phyloP scores from a whole-genome alignment of 805 yeast genomes.

The Hanseniaspora occidentalis region DNA sequence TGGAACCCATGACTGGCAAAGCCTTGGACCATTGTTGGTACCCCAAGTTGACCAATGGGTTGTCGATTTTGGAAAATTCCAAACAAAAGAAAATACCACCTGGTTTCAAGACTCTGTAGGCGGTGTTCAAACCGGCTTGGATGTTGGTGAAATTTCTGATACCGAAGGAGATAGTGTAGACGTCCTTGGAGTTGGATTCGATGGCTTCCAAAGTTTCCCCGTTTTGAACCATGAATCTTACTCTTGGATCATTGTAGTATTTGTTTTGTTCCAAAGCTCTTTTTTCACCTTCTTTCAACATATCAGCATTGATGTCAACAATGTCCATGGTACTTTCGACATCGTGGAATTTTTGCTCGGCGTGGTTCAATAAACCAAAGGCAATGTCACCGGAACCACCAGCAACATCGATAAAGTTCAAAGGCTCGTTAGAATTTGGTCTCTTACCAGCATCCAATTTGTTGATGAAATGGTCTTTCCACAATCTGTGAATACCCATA shows the following conservation, averaged over 20 bases:
- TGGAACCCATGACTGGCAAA: constrained; percentile 90
- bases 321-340: constrained; percentile 69
- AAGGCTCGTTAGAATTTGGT: constrained; percentile 65
- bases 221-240: constrained; percentile 76
- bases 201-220: constrained; percentile 83
- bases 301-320: constrained; percentile 91
- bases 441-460: constrained; percentile 88
- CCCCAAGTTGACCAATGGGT: constrained; percentile 56
- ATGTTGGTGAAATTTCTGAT: constrained; percentile 93
- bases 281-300: constrained; percentile 84
- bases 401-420: constrained; percentile 88
- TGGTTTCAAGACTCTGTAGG: constrained; percentile 88
- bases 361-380: constrained; percentile 86
- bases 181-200: constrained; percentile 79
- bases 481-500: constrained; percentile 82
- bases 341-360: constrained; percentile 67
- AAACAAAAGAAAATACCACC: constrained; percentile 97
- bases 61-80: constrained; percentile 86
- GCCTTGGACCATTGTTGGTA: constrained; percentile 84
- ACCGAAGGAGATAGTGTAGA: constrained; percentile 94
- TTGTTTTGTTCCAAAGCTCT: constrained; percentile 54
- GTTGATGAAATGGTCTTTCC: constrained; percentile 87
- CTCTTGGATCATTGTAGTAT: constrained; percentile 39
- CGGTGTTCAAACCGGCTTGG: constrained; percentile 89
- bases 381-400: constrained; percentile 99